These are phyloP conservation scores for Acanthamoeba rhysodes DNA, from an alignment of 208 protist species.

Conservation along the genomic window DNA sequence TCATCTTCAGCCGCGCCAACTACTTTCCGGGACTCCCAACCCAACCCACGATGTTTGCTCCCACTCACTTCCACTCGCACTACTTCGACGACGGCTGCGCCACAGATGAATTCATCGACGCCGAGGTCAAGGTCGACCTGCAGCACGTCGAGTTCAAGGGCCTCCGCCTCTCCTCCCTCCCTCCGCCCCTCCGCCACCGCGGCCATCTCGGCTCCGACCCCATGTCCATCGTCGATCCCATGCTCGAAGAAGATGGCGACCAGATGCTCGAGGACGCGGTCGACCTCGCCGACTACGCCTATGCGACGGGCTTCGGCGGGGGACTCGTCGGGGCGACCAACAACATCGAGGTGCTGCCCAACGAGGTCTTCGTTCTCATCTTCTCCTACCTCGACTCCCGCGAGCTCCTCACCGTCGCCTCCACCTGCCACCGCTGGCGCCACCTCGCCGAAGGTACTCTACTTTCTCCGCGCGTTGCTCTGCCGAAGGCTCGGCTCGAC, in stretches of 20 bases:
- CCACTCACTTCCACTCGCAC: conserved; percentile 14
- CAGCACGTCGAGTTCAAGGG: conserved; percentile 67
- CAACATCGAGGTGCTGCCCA: conserved; percentile 64
- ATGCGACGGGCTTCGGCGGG: background rate
- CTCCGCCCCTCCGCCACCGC: background rate
- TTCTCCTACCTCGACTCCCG: conserved; percentile 53
- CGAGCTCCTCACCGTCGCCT: conserved; percentile 40
- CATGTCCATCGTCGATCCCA: background rate
- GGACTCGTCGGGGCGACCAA: background rate
- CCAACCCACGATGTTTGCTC: background rate
- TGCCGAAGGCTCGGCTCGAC: background rate
- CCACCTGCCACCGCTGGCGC: conserved; percentile 49
- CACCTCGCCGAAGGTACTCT: conserved; percentile 50
- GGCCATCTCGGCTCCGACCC: background rate
- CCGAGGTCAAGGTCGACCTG: conserved; percentile 52
- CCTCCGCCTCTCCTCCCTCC: conserved; percentile 5
- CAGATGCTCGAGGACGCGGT: background rate
- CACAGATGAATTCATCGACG: background rate
- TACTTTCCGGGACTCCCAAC: background rate
- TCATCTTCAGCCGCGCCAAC: too few species aligned
- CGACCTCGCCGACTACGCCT: background rate
- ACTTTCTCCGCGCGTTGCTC: background rate
- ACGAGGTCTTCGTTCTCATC: conserved; percentile 68
- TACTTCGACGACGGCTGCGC: conserved; percentile 68
- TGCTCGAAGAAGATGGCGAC: background rate